These are phyloP conservation scores for Marasmius sp. DNA, from an alignment of 1,284 basidiomycete species.

Conservation along the genomic window DNA sequence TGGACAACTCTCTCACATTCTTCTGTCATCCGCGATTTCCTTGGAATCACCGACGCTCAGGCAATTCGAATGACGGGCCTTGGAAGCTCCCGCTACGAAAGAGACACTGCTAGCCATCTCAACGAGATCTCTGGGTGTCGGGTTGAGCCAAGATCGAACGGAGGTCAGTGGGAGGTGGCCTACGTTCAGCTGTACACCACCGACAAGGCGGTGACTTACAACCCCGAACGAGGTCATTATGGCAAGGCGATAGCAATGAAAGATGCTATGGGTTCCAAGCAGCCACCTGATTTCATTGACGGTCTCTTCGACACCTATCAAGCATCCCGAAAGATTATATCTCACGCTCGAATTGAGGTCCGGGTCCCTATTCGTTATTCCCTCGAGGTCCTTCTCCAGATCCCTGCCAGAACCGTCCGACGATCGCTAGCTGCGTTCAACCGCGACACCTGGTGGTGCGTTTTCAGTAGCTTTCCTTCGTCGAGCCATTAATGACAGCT, in stretches of 20 bases:
- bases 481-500: no score
- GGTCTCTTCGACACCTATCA: slow-evolving; percentile 8
- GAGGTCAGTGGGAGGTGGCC: slow-evolving; percentile 8
- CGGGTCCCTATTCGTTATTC: slow-evolving; percentile 11
- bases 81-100: slow-evolving; percentile 19
- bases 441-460: slow-evolving; percentile 20
- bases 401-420: slow-evolving; percentile 3
- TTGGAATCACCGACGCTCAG: background rate
- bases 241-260: slow-evolving; percentile 20
- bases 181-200: slow-evolving; percentile 28
- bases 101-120: slow-evolving; percentile 24
- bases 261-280: slow-evolving; percentile 13
- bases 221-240: slow-evolving; percentile 16
- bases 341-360: slow-evolving; percentile 15
- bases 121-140: slow-evolving; percentile 25
- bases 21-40: background rate
- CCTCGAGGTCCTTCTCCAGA: slow-evolving; percentile 1
- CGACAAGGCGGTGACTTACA: slow-evolving; percentile 19
- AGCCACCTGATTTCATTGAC: slow-evolving; percentile 8
- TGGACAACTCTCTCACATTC: background rate
- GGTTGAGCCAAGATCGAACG: slow-evolving; percentile 11
- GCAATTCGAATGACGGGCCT: slow-evolving; percentile 16
- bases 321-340: background rate
- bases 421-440: slow-evolving; percentile 12
- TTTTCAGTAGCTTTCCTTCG: background rate